Evolutionary conservation across 2,329 filamentous ascomycete species (phyloP).

Genomic region (Coniochaeta hoffmannii): DNA sequence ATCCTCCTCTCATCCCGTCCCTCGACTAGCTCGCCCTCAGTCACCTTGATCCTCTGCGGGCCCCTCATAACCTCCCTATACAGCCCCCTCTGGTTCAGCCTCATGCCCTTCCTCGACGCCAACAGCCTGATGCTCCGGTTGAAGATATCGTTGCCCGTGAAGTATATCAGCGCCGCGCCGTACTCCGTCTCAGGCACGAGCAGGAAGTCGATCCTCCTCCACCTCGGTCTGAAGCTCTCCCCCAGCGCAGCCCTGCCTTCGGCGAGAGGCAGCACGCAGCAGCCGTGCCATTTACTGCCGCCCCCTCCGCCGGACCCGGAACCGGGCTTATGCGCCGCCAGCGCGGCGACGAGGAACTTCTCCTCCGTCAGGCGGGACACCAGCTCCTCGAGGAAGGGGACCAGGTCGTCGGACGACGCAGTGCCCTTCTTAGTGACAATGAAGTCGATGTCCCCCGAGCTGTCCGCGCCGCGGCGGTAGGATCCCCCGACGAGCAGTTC

Average conservation of each 20-base stretch:
- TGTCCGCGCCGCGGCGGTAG: constrained; percentile 69
- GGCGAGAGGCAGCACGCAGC: constrained; percentile 56
- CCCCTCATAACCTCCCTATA: constrained; percentile 64
- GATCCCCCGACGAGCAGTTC: constrained; percentile 74
- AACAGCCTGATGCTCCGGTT: constrained; percentile 74
- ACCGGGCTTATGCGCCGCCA: constrained; percentile 45
- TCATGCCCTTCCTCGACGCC: constrained; percentile 73
- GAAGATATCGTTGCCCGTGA: constrained; percentile 92
- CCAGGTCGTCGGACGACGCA: constrained; percentile 44
- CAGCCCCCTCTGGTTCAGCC: constrained; percentile 76
- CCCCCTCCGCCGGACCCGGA: constrained; percentile 30
- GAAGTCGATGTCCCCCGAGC: constrained; percentile 77
- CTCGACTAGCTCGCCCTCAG: constrained; percentile 65
- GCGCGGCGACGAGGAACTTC: constrained; percentile 61
- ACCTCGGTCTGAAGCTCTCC: constrained; percentile 38
- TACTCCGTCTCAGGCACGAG: constrained; percentile 73
- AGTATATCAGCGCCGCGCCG: constrained; percentile 86
- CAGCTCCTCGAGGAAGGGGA: constrained; percentile 54
- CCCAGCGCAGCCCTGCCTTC: constrained; percentile 15
- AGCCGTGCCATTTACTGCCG: constrained; percentile 84
- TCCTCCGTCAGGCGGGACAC: constrained; percentile 51
- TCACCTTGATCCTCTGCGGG: constrained; percentile 49
- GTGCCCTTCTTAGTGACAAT: constrained; percentile 67
- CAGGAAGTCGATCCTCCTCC: constrained; percentile 79
- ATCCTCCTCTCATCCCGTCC: constrained; percentile 69